Conservation (phyloP, 2,329 filamentous ascomycete genomes). For the Spiromastix sp. region DNA sequence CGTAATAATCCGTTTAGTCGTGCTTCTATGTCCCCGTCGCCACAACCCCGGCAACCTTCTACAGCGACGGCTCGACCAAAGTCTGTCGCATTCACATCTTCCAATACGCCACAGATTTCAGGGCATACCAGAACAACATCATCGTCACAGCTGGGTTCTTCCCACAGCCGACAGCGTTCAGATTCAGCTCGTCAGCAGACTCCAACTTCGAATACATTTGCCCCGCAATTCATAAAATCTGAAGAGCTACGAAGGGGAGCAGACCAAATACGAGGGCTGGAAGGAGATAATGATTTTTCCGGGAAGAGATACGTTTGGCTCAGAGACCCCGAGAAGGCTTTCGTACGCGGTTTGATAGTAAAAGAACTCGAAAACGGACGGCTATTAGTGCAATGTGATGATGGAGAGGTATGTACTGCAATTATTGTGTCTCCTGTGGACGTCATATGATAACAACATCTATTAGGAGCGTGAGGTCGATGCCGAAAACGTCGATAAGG, state of each 20-base stretch:
- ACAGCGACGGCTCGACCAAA: conserved; percentile 51
- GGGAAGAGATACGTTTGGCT: conserved; percentile 98
- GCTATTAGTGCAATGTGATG: conserved; percentile 83
- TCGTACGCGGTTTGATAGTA: conserved; percentile 85
- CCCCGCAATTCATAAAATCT: conserved; percentile 87
- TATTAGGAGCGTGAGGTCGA: conserved; percentile 77
- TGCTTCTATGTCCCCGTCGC: conserved; percentile 54
- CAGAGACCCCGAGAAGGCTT: conserved; percentile 74
- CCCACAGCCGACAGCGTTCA: conserved; percentile 36
- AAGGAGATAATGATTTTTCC: conserved; percentile 97
- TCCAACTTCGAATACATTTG: conserved; percentile 69
- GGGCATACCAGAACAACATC: conserved; percentile 62
- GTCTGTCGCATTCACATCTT: conserved; percentile 61
- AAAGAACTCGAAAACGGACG: conserved; percentile 62
- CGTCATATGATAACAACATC: background rate
- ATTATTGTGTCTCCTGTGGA: background rate
- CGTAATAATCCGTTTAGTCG: conserved; percentile 73
- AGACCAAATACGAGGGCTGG: conserved; percentile 58
- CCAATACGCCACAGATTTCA: conserved; percentile 33
- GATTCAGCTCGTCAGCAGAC: conserved; percentile 51
- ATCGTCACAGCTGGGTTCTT: conserved; percentile 45
- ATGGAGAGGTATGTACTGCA: conserved; percentile 60
- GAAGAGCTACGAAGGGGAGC: conserved; percentile 58
- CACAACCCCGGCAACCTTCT: conserved; percentile 37
- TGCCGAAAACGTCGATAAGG: conserved; percentile 85